phyloP scores from a whole-genome alignment of 306 rosid species.

The Cyamopsis tetragonoloba region DNA sequence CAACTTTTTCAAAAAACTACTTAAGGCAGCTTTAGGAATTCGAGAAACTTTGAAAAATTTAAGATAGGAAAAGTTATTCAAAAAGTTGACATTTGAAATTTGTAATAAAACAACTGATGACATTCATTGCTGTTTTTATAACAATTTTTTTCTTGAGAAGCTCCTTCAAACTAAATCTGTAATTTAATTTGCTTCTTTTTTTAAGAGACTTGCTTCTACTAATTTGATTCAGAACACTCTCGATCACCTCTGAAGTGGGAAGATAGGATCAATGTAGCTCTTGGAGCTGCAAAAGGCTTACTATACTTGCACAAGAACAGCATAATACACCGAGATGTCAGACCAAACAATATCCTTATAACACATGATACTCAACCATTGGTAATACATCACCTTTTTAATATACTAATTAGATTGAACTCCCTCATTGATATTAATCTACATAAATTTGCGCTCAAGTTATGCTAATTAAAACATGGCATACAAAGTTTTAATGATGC shows the following conservation, averaged over 20 bases:
- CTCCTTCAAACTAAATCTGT: too few relatives aligned
- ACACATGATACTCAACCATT: constrained; percentile 73
- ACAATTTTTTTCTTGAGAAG: too few relatives aligned
- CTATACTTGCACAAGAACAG: constrained; percentile 64
- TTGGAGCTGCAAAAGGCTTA: constrained; percentile 75
- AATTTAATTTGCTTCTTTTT: too few relatives aligned
- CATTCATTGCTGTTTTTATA: too few relatives aligned
- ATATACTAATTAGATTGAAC: too few relatives aligned
- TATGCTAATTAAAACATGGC: neutral
- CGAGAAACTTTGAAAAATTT: too few relatives aligned
- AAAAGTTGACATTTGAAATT: too few relatives aligned
- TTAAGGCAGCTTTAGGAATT: too few relatives aligned
- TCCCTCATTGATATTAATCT: too few relatives aligned
- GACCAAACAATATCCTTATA: constrained; percentile 79
- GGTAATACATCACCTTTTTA: constrained; percentile 51
- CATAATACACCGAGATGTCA: constrained; percentile 82
- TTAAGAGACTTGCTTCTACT: neutral
- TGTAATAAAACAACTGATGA: too few relatives aligned
- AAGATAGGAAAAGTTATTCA: too few relatives aligned
- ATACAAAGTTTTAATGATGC: neutral
- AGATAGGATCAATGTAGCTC: constrained; percentile 67
- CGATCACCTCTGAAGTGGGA: constrained; percentile 58
- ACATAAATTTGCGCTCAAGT: neutral
- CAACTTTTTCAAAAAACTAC: too few relatives aligned
- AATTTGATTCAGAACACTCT: constrained; percentile 47